Percentiles rank a stretch among this genome's conserved stretches.
Evolutionary conservation across 129 eudicot genomes (phyloP).

Genomic region (Helianthus tuberosus): DNA sequence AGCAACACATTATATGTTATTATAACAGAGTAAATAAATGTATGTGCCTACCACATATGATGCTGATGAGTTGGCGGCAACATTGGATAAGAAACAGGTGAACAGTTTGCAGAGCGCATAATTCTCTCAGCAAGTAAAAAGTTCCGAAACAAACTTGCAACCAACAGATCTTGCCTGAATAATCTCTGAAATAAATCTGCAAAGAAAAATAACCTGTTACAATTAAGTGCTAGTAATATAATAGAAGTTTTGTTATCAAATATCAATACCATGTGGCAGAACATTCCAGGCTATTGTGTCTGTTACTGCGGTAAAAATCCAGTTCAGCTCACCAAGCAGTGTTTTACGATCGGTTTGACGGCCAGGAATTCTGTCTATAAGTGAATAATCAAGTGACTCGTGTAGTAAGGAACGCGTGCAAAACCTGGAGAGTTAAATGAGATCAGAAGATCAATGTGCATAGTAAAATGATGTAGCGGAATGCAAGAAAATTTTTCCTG

Average conservation of each 20-base stretch:
- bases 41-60: conserved; percentile 82
- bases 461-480: background rate
- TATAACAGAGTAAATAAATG: background rate
- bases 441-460: conserved; percentile 18
- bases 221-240: background rate
- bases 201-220: background rate
- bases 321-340: conserved; percentile 96
- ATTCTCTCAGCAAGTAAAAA: conserved; percentile 94
- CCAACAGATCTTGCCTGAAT: conserved; percentile 96
- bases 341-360: conserved; percentile 97
- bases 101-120: conserved; percentile 97
- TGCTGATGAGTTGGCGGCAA: conserved; percentile 99
- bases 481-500: background rate
- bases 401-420: conserved; percentile 87
- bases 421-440: conserved; percentile 54
- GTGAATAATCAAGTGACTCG: conserved; percentile 87
- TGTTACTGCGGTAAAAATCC: conserved; percentile 98
- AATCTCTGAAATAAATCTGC: conserved; percentile 94
- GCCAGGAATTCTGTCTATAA: conserved; percentile 95
- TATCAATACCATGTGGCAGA: conserved; percentile 87
- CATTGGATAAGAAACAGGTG: conserved; percentile 91
- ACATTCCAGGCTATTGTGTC: conserved; percentile 99
- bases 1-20: background rate
- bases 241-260: conserved; percentile 7
- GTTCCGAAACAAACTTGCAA: conserved; percentile 95